Evolutionary conservation across 1,284 basidiomycete genomes (phyloP).

Genomic region (Trichosporon sp.): DNA sequence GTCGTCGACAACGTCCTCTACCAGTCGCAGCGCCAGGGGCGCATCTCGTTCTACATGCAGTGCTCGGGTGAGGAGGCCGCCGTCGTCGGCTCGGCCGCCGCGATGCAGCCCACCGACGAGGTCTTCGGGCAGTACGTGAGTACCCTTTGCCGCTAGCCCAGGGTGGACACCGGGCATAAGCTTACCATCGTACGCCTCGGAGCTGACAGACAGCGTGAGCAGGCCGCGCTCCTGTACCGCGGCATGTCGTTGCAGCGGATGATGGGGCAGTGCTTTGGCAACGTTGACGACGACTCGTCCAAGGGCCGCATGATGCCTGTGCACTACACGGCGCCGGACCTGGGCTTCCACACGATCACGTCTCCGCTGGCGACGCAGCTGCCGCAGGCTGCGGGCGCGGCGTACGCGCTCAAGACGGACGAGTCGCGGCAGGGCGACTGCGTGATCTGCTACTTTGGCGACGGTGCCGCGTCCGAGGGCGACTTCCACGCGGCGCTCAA

Average conservation of each 20-base stretch:
- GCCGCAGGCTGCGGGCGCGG: conserved; percentile 91
- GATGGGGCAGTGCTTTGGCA: conserved; percentile 87
- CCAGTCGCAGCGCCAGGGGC: conserved; percentile 87
- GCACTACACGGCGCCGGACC: conserved; percentile 76
- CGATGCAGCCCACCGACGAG: conserved; percentile 78
- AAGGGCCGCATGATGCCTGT: conserved; percentile 87
- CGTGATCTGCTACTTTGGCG: conserved; percentile 87
- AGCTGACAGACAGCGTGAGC: conserved; percentile 63
- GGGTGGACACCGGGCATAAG: neutral
- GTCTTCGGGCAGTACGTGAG: conserved; percentile 55
- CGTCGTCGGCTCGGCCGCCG: conserved; percentile 83
- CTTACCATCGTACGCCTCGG: too few species aligned
- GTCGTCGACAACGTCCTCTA: conserved; percentile 82
- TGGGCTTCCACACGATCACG: conserved; percentile 91
- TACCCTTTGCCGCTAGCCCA: neutral
- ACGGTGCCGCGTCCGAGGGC: conserved; percentile 57
- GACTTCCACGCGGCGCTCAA: conserved; percentile 57
- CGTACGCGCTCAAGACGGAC: conserved; percentile 77
- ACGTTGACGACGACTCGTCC: conserved; percentile 70
- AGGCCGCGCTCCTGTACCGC: conserved; percentile 83
- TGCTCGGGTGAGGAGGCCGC: conserved; percentile 89
- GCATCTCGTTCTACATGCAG: conserved; percentile 76
- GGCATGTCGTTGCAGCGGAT: conserved; percentile 67
- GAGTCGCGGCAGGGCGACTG: conserved; percentile 69
- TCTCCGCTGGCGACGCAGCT: conserved; percentile 93